Conservation (phyloP, 345 rosid genomes). For the Aquilaria sinensis region DNA sequence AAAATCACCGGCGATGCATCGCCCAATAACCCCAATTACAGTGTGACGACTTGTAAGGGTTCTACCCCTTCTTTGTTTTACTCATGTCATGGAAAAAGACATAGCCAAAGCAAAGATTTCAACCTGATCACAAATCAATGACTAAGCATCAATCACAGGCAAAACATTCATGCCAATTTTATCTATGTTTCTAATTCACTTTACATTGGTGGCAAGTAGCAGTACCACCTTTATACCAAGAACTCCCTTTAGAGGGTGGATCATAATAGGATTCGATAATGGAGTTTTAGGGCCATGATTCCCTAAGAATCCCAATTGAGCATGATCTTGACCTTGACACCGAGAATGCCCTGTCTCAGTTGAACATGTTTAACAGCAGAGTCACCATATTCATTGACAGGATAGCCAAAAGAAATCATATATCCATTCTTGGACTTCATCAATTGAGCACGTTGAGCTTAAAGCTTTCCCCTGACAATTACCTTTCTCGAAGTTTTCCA, state of each 20-base stretch:
- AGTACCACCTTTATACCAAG: too few species aligned
- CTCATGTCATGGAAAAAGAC: too few species aligned
- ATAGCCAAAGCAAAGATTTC: too few species aligned
- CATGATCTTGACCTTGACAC: slow-evolving; percentile 46
- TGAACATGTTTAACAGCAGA: slow-evolving; percentile 47
- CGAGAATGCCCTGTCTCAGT: slow-evolving; percentile 44
- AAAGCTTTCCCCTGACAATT: slow-evolving; percentile 41
- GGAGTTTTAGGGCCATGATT: slow-evolving; percentile 39
- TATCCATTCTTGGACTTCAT: slow-evolving; percentile 50
- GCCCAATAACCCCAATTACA: too few species aligned
- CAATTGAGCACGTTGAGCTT: slow-evolving; percentile 37
- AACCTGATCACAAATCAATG: too few species aligned
- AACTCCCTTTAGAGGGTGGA: slow-evolving; percentile 36
- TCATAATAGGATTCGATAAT: slow-evolving; percentile 34
- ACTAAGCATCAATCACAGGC: too few species aligned
- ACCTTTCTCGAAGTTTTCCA: slow-evolving; percentile 15
- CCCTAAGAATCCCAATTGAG: slow-evolving; percentile 51
- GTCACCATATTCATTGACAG: slow-evolving; percentile 37
- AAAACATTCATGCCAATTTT: too few species aligned
- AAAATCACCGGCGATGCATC: too few species aligned
- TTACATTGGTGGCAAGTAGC: too few species aligned
- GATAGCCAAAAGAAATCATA: slow-evolving; percentile 47
- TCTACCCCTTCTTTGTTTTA: too few species aligned
- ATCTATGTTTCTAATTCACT: too few species aligned
- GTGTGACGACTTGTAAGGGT: too few species aligned